Percentiles rank a stretch among this genome's conserved stretches.
phyloP scores from a whole-genome alignment of 2,329 filamentous ascomycete species.

The Colletotrichum melonis region DNA sequence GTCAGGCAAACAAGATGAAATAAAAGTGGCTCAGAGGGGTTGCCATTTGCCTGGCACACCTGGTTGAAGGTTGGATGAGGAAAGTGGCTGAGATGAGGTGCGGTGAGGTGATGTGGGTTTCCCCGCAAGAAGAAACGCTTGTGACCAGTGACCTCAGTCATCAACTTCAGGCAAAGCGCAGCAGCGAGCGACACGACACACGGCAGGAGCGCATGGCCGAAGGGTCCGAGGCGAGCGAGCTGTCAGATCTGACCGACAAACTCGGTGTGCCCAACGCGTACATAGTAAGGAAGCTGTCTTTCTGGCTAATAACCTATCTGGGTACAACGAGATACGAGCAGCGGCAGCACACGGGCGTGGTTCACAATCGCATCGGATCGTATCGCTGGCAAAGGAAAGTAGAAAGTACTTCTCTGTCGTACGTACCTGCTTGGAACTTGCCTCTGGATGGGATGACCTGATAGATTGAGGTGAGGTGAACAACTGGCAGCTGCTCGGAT shows the following conservation, averaged over 20 bases:
- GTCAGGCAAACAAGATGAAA: constrained; percentile 22
- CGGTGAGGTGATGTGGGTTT: constrained; percentile 2
- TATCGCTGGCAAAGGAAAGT: not conserved
- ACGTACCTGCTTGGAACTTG: not conserved
- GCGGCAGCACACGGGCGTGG: not conserved
- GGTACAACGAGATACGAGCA: not conserved
- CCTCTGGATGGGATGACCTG: too few relatives aligned
- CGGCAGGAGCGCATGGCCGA: not conserved
- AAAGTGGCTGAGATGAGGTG: constrained; percentile 19
- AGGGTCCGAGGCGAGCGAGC: not conserved
- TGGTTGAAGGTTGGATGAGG: constrained; percentile 16
- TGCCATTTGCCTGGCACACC: constrained; percentile 4
- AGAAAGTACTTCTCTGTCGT: not conserved
- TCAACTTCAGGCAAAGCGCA: constrained; percentile 4
- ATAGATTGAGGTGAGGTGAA: not conserved
- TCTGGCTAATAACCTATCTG: too few relatives aligned
- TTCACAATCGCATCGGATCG: not conserved
- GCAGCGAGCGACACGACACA: not conserved
- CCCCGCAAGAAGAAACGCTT: constrained; percentile 31
- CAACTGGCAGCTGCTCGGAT: not conserved
- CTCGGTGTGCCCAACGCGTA: too few relatives aligned
- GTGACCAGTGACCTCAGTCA: constrained; percentile 17
- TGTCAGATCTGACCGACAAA: not conserved
- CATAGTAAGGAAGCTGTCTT: too few relatives aligned
- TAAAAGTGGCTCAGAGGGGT: constrained; percentile 25